phyloP scores from a whole-genome alignment of 148 eudicot genomes.

The Diospyros lotus region DNA sequence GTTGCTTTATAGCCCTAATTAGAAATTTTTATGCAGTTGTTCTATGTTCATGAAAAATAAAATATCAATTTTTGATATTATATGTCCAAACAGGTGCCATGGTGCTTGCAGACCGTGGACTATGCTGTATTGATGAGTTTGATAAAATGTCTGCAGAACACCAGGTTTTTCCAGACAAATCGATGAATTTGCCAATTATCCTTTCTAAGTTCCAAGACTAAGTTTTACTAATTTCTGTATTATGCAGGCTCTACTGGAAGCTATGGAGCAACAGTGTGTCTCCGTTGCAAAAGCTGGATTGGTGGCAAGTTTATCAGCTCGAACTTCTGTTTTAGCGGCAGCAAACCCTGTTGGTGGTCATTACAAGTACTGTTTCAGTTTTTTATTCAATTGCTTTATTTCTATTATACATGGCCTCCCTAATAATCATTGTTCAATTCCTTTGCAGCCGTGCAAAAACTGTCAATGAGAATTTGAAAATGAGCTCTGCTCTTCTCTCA shows the following conservation, averaged over 20 bases:
- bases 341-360: slow-evolving; percentile 99
- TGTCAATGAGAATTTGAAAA: slow-evolving; percentile 95
- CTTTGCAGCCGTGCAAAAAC: slow-evolving; percentile 94
- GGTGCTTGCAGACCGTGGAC: slow-evolving; percentile 95
- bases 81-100: slow-evolving; percentile 67
- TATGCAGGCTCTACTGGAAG: slow-evolving; percentile 82
- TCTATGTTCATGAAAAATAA: background rate
- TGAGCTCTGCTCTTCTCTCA: slow-evolving; percentile 90
- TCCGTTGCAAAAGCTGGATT: slow-evolving; percentile 99
- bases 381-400: background rate
- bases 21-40: background rate
- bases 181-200: background rate
- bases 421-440: slow-evolving; percentile 1
- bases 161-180: slow-evolving; percentile 54
- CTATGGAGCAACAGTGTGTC: slow-evolving; percentile 99
- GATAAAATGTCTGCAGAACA: slow-evolving; percentile 99
- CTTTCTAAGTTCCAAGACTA: background rate
- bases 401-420: background rate
- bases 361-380: slow-evolving; percentile 45
- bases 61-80: background rate
- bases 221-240: slow-evolving; percentile 1
- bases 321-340: slow-evolving; percentile 96
- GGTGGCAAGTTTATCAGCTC: slow-evolving; percentile 94
- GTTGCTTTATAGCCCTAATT: no score
- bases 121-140: slow-evolving; percentile 97